These are phyloP conservation scores for Pseudozyma sp. DNA, from an alignment of 1,284 basidiomycete genomes.

Conservation along the genomic window DNA sequence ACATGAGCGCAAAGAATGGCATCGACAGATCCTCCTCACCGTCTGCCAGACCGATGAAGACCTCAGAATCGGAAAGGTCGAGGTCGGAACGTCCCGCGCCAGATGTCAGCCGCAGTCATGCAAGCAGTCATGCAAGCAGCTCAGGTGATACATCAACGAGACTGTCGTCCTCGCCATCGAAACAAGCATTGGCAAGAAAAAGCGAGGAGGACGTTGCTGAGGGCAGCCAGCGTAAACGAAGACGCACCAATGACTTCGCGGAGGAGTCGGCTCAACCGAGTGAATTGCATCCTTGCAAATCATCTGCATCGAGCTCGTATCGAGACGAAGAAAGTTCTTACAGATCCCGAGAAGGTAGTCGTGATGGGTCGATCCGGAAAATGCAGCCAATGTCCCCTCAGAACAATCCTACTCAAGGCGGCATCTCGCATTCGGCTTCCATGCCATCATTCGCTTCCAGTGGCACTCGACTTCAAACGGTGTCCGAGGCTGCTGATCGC, in stretches of 20 bases:
- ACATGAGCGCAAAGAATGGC: not conserved
- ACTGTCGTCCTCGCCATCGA: not conserved
- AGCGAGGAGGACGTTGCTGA: conserved; percentile 10
- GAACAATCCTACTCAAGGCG: not conserved
- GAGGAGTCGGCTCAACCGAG: conserved; percentile 5
- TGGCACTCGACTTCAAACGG: conserved; percentile 14
- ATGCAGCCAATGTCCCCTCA: conserved; percentile 10
- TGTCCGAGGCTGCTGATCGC: conserved; percentile 6
- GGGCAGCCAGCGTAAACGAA: conserved; percentile 27
- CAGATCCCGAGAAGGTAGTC: conserved; percentile 8
- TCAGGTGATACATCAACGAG: conserved; percentile 2
- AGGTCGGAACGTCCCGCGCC: not conserved
- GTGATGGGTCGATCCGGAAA: not conserved
- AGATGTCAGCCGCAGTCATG: not conserved
- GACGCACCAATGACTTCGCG: conserved; percentile 35
- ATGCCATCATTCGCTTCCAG: conserved; percentile 23
- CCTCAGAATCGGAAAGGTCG: not conserved
- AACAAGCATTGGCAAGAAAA: conserved; percentile 6
- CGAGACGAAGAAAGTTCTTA: conserved; percentile 4
- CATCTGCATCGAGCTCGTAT: not conserved
- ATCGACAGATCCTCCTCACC: not conserved
- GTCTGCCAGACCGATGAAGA: not conserved
- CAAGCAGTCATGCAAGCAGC: not conserved
- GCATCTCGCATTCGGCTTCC: conserved; percentile 19
- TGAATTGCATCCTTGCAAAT: conserved; percentile 1